Conservation (phyloP, 208 protist genomes). For the Vickermania ingenoplastis region DNA sequence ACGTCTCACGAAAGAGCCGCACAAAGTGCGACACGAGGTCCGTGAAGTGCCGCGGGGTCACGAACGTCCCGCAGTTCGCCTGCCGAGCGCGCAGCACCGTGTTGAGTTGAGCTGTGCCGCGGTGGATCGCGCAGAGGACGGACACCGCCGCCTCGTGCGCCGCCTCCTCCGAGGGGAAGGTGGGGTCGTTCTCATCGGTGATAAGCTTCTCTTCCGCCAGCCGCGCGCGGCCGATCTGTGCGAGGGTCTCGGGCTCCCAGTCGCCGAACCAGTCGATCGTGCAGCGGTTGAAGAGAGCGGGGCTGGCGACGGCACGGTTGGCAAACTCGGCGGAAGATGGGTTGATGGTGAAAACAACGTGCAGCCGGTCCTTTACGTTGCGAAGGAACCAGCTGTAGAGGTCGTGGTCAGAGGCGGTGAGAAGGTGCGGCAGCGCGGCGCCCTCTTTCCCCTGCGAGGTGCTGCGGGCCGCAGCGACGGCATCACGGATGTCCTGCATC, state of each 20-base stretch:
- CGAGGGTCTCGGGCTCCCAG: conserved; percentile 92
- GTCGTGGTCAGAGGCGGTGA: conserved; percentile 86
- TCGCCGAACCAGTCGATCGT: conserved; percentile 99
- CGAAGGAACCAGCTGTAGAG: conserved; percentile 95
- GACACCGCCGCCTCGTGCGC: conserved; percentile 71
- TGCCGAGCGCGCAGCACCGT: conserved; percentile 44
- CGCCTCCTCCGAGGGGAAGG: conserved; percentile 32
- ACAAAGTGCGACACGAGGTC: conserved; percentile 96
- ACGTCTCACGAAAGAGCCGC: conserved; percentile 91
- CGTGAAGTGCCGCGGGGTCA: conserved; percentile 98
- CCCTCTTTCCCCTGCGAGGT: conserved; percentile 1
- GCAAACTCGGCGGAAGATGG: conserved; percentile 95
- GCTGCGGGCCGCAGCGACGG: conserved; percentile 11
- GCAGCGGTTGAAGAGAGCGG: conserved; percentile 99
- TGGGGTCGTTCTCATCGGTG: conserved; percentile 54
- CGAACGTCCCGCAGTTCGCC: conserved; percentile 85
- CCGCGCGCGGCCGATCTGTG: conserved; percentile 73
- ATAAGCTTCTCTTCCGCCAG: conserved; percentile 89
- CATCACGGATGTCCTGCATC: conserved; percentile 84
- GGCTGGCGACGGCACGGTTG: conserved; percentile 92
- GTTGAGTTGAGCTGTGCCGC: conserved; percentile 83
- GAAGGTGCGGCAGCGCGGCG: conserved; percentile 35
- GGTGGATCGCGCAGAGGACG: conserved; percentile 90
- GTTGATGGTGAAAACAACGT: conserved; percentile 99
- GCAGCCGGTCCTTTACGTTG: conserved; percentile 96